phyloP scores from a whole-genome alignment of 129 eudicot species.

The Arctium lappa region DNA sequence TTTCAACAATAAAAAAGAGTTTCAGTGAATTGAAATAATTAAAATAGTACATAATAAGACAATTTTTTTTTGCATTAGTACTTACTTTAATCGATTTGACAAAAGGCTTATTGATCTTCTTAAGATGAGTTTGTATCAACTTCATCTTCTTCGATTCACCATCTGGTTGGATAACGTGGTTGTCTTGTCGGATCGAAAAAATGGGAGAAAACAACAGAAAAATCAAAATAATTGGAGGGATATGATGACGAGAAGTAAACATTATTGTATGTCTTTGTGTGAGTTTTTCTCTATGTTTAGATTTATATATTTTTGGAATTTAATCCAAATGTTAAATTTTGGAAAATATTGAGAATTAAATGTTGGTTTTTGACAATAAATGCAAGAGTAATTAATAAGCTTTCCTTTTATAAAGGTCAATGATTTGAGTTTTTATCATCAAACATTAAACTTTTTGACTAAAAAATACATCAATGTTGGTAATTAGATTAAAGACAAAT shows the following conservation, averaged over 20 bases:
- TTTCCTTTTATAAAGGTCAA: neutral
- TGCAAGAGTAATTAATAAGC: neutral
- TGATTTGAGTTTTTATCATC: too few relatives aligned
- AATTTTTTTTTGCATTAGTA: neutral
- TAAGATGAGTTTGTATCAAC: constrained; percentile 44
- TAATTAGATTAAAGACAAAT: too few relatives aligned
- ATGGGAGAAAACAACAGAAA: constrained; percentile 38
- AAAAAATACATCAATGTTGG: neutral
- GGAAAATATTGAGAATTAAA: neutral
- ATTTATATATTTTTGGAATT: neutral
- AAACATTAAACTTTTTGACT: too few relatives aligned
- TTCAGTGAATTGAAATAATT: neutral
- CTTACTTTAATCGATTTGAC: constrained; percentile 70
- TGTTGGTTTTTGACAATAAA: neutral
- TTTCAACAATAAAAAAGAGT: neutral
- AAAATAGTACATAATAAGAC: neutral
- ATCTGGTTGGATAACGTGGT: constrained; percentile 8
- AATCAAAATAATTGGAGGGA: constrained; percentile 43
- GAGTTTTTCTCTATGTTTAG: neutral
- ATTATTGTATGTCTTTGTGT: neutral
- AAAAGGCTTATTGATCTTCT: constrained; percentile 62
- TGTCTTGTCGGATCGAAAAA: neutral
- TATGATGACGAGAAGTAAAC: constrained; percentile 24
- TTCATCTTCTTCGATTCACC: constrained; percentile 50
- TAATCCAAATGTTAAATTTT: neutral